Conservation (phyloP, 768 basidiomycete species). For the Ramaria sp. region DNA sequence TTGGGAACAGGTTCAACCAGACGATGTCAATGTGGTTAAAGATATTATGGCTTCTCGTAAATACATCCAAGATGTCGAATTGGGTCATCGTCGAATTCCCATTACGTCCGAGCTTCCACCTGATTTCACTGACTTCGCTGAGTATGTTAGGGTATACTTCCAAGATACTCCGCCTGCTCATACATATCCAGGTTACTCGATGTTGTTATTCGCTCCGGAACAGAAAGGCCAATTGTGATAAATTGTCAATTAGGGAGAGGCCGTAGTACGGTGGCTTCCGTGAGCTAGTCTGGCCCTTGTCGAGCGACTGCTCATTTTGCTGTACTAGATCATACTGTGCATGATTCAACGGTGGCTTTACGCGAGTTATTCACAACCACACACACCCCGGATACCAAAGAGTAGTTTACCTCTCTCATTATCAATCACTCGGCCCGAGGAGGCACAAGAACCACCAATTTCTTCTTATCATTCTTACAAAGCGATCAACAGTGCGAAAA, state of each 20-base stretch:
- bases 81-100: slow-evolving; percentile 78
- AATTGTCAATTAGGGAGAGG: slow-evolving; percentile 95
- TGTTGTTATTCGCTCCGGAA: slow-evolving; percentile 57
- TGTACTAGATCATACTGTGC: slow-evolving; percentile 22
- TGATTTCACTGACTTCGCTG: slow-evolving; percentile 22
- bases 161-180: background rate
- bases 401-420: slow-evolving; percentile 25
- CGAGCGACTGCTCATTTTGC: slow-evolving; percentile 73
- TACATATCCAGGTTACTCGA: slow-evolving; percentile 45
- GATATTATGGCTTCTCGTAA: slow-evolving; percentile 70
- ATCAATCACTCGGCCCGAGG: slow-evolving; percentile 18
- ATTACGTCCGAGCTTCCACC: slow-evolving; percentile 74
- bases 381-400: background rate
- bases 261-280: slow-evolving; percentile 84
- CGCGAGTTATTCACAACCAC: background rate
- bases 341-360: slow-evolving; percentile 7
- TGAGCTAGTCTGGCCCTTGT: slow-evolving; percentile 40
- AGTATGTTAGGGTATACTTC: slow-evolving; percentile 13
- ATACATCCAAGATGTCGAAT: slow-evolving; percentile 38
- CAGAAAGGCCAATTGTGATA: slow-evolving; percentile 73
- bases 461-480: slow-evolving; percentile 57
- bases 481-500: slow-evolving; percentile 72
- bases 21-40: slow-evolving; percentile 70
- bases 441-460: slow-evolving; percentile 15
- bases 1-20: slow-evolving; percentile 79